Evolutionary conservation across 257 asterid species (phyloP), one percentile per base, ranked within the genome.

Genomic region (Hygrophila difformis): DNA sequence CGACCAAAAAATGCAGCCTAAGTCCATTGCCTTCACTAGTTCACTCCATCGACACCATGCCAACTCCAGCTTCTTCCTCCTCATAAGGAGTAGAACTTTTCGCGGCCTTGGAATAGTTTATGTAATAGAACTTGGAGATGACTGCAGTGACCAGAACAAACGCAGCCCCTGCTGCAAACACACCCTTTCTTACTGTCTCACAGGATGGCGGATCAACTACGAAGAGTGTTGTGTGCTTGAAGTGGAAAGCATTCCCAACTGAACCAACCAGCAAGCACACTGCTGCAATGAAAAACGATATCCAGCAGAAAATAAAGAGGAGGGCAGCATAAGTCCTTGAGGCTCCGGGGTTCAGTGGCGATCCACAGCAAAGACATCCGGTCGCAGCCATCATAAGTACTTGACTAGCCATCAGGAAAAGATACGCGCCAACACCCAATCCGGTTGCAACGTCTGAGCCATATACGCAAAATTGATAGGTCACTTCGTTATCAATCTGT

Each of bases 121-220:
- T 63, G 40, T 82, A 86, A 66, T 77, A 91, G 49, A 86, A 72
- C 69, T 82, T 73, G 0, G 96, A 86, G 60, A 80, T 36, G 14
- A 91, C 70, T 59, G 65, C 68, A 0, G 94, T 86, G 82, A 91
- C 65, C 23, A 91, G 43, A 19, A 67, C 57, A 18, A 91, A 91
- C 1, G 95, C 84, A 0, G 98, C 94, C 36, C 95, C 98, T 1
- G 96, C 94, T 4, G 89, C 98, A 22, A 91, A 91, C 6, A 87
- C 93, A 6, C 98, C 98, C 64, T 78, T 91, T 28, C 93, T 76
- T 47, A 83, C 81, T 0, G 89, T 91, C 62, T 91, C 93, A 16
- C 98, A 91, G 0, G 94, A 75, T 4, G 94, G 89, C 4, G 74
- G 81, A 0, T 47, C 54, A 0, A 74, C 81, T 11, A 60, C 62